phyloP scores from a whole-genome alignment of 179 eudicot species.

The Beta corolliflora region DNA sequence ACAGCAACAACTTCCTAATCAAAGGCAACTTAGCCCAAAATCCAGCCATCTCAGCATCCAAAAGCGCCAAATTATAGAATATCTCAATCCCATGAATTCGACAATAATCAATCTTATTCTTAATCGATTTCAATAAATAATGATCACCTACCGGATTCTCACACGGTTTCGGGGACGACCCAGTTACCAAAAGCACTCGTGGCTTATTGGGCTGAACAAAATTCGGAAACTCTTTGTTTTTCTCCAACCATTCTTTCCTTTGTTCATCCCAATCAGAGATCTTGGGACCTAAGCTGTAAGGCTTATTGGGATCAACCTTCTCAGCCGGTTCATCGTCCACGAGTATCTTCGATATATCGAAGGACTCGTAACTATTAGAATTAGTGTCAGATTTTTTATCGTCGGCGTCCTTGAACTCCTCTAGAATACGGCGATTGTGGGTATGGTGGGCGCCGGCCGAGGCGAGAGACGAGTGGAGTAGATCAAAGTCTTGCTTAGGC shows the following conservation, averaged over 20 bases:
- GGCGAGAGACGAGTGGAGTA: background rate
- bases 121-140: conserved; percentile 47
- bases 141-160: conserved; percentile 48
- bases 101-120: conserved; percentile 63
- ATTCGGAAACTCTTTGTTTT: conserved; percentile 38
- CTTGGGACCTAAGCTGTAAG: conserved; percentile 48
- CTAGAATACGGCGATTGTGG: conserved; percentile 26
- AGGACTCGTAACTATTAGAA: conserved; percentile 31
- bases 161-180: conserved; percentile 39
- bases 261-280: conserved; percentile 50
- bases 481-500: conserved; percentile 30
- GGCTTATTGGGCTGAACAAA: conserved; percentile 41
- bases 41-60: conserved; percentile 54
- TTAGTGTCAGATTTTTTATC: background rate
- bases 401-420: conserved; percentile 14
- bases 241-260: conserved; percentile 37
- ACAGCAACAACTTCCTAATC: conserved; percentile 43
- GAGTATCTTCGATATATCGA: conserved; percentile 27
- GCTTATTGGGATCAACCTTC: conserved; percentile 28
- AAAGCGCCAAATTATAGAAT: conserved; percentile 46
- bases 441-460: conserved; percentile 1
- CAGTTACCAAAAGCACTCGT: conserved; percentile 47
- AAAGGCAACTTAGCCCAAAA: conserved; percentile 55
- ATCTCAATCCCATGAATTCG: conserved; percentile 51
- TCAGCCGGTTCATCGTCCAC: conserved; percentile 33